Evolutionary conservation across 73 alveolate species (phyloP).

Genomic region (Tetrahymena malaccensis): DNA sequence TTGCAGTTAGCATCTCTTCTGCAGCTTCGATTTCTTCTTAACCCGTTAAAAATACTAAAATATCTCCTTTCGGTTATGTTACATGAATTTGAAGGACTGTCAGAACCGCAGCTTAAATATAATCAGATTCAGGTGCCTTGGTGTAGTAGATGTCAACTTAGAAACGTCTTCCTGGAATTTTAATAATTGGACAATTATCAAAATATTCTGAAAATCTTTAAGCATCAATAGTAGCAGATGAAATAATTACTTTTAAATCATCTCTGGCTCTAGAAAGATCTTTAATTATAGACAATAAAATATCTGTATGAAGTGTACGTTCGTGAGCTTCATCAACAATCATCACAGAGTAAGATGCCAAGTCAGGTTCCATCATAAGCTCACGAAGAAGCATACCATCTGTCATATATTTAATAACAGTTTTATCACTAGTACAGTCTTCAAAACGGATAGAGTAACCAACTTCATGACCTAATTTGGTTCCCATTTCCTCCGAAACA

Average conservation of each 20-base stretch:
- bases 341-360: slow-evolving; percentile 64
- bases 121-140: slow-evolving; percentile 98
- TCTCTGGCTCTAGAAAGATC: slow-evolving; percentile 80
- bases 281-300: slow-evolving; percentile 87
- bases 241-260: slow-evolving; percentile 92
- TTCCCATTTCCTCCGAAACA: slow-evolving; percentile 96
- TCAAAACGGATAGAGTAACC: slow-evolving; percentile 99
- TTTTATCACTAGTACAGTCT: slow-evolving; percentile 83
- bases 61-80: slow-evolving; percentile 98
- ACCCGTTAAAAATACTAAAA: slow-evolving; percentile 97
- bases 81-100: slow-evolving; percentile 97
- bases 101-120: slow-evolving; percentile 96
- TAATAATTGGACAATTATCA: slow-evolving; percentile 92
- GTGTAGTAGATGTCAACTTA: slow-evolving; percentile 96
- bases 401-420: slow-evolving; percentile 98
- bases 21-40: slow-evolving; percentile 99
- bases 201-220: slow-evolving; percentile 93
- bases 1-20: slow-evolving; percentile 81
- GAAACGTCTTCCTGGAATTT: slow-evolving; percentile 97
- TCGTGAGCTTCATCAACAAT: slow-evolving; percentile 99
- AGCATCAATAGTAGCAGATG: slow-evolving; percentile 98
- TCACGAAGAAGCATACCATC: slow-evolving; percentile 99
- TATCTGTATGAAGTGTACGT: slow-evolving; percentile 99
- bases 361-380: slow-evolving; percentile 76
- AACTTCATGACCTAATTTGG: slow-evolving; percentile 98